Conservation (phyloP, 2,329 filamentous ascomycete genomes). For the Capronia epimyces region DNA sequence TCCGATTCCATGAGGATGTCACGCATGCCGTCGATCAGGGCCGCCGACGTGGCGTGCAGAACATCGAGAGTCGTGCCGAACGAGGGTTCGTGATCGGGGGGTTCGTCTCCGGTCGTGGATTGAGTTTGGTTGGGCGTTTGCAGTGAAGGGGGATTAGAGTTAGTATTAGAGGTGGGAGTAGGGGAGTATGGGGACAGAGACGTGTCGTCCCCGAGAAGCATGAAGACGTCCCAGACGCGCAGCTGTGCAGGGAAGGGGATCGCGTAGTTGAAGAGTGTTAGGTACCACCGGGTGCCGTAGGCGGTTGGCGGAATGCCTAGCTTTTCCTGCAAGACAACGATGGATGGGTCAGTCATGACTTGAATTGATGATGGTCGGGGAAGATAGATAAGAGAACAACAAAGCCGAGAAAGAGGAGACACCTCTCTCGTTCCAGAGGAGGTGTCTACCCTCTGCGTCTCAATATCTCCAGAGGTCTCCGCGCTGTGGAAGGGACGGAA, state of each 20-base stretch:
- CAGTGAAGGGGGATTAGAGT: slow-evolving; percentile 20
- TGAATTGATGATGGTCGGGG: not conserved
- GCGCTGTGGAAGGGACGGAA: no score
- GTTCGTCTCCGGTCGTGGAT: not conserved
- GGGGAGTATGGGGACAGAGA: not conserved
- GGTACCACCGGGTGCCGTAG: slow-evolving; percentile 96
- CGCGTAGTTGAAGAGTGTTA: slow-evolving; percentile 95
- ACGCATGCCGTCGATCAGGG: slow-evolving; percentile 81
- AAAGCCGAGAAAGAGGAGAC: no score
- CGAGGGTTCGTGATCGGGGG: slow-evolving; percentile 6
- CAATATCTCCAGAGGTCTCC: not conserved
- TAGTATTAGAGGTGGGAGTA: not conserved
- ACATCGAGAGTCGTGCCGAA: slow-evolving; percentile 70
- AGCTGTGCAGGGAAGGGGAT: slow-evolving; percentile 92
- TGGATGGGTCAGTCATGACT: not conserved
- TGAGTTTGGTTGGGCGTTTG: slow-evolving; percentile 21
- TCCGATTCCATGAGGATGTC: slow-evolving; percentile 87
- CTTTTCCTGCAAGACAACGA: slow-evolving; percentile 52
- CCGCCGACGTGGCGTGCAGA: slow-evolving; percentile 81
- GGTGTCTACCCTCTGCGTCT: no score
- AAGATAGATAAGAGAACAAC: not conserved
- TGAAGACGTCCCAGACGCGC: slow-evolving; percentile 95
- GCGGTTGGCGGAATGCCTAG: slow-evolving; percentile 78
- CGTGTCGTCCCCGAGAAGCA: slow-evolving; percentile 72
- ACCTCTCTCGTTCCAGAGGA: no score